Evolutionary conservation across 2,329 filamentous ascomycete genomes (phyloP).

Genomic region (Chaetoscypha palmicola): DNA sequence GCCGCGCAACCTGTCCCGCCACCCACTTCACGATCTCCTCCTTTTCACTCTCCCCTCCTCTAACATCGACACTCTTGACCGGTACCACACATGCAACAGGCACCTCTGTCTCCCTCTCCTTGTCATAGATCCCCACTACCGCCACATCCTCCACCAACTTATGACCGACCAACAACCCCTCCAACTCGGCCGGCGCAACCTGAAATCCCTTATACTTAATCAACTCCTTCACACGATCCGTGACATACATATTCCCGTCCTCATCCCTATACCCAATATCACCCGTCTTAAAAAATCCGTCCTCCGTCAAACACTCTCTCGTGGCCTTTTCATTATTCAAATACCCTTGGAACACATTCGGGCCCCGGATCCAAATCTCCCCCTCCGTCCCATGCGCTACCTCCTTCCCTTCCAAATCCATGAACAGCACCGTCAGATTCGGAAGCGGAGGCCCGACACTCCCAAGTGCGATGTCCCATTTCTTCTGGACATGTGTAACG

Average conservation of each 20-base stretch:
- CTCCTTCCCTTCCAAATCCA: neutral
- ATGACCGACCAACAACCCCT: constrained; percentile 39
- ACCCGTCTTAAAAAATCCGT: constrained; percentile 74
- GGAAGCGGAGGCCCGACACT: constrained; percentile 7
- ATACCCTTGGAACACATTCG: constrained; percentile 52
- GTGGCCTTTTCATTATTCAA: constrained; percentile 59
- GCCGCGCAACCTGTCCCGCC: constrained; percentile 50
- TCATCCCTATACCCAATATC: constrained; percentile 72
- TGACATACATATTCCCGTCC: constrained; percentile 77
- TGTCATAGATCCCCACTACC: constrained; percentile 48
- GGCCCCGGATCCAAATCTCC: constrained; percentile 60
- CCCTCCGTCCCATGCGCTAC: constrained; percentile 48
- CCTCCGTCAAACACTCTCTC: constrained; percentile 56
- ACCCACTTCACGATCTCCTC: constrained; percentile 48
- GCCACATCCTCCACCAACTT: constrained; percentile 46
- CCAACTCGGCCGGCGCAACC: constrained; percentile 59
- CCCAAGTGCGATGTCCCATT: constrained; percentile 7
- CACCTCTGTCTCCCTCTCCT: constrained; percentile 56
- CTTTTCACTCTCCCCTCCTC: constrained; percentile 17
- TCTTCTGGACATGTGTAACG: constrained; percentile 54
- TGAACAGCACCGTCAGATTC: constrained; percentile 9
- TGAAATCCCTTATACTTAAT: constrained; percentile 60
- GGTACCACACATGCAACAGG: constrained; percentile 57
- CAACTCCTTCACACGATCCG: constrained; percentile 68
- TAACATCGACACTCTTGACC: constrained; percentile 29